phyloP scores from a whole-genome alignment of 495 filamentous ascomycete species.

The Achaetomiella virescens region DNA sequence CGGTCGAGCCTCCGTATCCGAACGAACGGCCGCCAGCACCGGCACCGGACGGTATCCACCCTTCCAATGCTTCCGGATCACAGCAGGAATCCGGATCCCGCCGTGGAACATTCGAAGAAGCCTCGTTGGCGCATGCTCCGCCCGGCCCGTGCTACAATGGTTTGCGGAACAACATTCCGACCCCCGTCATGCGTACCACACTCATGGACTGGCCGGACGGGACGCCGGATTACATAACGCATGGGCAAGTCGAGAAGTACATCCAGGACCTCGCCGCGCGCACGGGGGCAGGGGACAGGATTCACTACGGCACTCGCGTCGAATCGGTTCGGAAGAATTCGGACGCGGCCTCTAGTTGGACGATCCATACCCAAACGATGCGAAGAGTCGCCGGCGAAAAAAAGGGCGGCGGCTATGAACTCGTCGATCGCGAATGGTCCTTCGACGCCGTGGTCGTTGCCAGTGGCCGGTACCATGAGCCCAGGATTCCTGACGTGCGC shows the following conservation, averaged over 20 bases:
- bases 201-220: constrained; percentile 56
- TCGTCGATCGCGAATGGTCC: constrained; percentile 24
- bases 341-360: constrained; percentile 44
- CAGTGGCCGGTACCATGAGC: constrained; percentile 54
- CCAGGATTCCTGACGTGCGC: constrained; percentile 48
- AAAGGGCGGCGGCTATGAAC: constrained; percentile 6
- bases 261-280: constrained; percentile 50
- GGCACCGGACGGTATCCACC: too few species aligned
- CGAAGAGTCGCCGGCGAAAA: constrained; percentile 34
- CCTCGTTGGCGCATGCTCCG: constrained; percentile 12
- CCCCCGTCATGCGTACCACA: constrained; percentile 51
- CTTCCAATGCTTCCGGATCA: constrained; percentile 13
- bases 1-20: constrained; percentile 54
- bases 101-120: background rate
- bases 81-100: background rate
- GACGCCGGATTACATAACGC: constrained; percentile 51
- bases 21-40: constrained; percentile 37
- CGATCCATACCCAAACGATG: too few species aligned
- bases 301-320: constrained; percentile 52
- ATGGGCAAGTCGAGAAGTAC: constrained; percentile 50
- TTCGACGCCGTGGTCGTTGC: constrained; percentile 55
- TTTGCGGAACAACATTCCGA: constrained; percentile 61
- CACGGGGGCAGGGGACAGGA: constrained; percentile 43
- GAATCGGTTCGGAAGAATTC: constrained; percentile 43
- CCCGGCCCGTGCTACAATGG: constrained; percentile 51